These are phyloP conservation scores for Salicornia ramosissima DNA, from an alignment of 148 eudicot genomes.

Conservation along the genomic window DNA sequence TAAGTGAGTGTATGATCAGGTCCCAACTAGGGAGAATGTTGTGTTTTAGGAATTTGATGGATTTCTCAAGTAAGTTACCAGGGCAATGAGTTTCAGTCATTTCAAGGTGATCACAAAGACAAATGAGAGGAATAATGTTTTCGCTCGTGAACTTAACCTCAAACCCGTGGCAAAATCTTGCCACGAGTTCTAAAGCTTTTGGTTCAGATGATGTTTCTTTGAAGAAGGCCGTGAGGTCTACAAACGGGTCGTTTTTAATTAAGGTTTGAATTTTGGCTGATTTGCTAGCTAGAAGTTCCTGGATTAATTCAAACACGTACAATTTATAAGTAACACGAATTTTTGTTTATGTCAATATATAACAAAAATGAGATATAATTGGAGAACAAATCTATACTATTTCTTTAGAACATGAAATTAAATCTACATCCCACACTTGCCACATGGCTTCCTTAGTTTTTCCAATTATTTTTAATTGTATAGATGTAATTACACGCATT, in stretches of 20 bases:
- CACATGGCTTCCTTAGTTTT: too few relatives aligned
- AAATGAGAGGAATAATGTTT: constrained; percentile 45
- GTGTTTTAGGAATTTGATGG: constrained; percentile 36
- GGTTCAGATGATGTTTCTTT: constrained; percentile 38
- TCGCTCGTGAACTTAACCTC: constrained; percentile 41
- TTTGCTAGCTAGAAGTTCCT: constrained; percentile 49
- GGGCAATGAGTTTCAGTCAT: constrained; percentile 61
- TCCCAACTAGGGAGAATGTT: constrained; percentile 59
- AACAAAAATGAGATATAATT: too few relatives aligned
- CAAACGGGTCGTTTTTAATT: constrained; percentile 40
- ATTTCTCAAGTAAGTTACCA: constrained; percentile 40
- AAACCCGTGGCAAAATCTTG: constrained; percentile 62
- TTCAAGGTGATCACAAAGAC: constrained; percentile 45
- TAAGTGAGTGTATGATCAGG: constrained; percentile 42
- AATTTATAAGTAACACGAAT: background rate
- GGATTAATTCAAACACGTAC: background rate
- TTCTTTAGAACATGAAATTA: too few relatives aligned
- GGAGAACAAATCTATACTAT: too few relatives aligned
- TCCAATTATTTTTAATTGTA: too few relatives aligned
- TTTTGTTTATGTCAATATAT: background rate
- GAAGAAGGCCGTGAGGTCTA: constrained; percentile 38
- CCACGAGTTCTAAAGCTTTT: constrained; percentile 48
- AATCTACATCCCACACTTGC: too few relatives aligned
- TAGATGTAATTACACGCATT: too few relatives aligned
- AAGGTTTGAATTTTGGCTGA: constrained; percentile 44